Evolutionary conservation across 768 basidiomycete species (phyloP).

Genomic region (Lentinula guzmanii): DNA sequence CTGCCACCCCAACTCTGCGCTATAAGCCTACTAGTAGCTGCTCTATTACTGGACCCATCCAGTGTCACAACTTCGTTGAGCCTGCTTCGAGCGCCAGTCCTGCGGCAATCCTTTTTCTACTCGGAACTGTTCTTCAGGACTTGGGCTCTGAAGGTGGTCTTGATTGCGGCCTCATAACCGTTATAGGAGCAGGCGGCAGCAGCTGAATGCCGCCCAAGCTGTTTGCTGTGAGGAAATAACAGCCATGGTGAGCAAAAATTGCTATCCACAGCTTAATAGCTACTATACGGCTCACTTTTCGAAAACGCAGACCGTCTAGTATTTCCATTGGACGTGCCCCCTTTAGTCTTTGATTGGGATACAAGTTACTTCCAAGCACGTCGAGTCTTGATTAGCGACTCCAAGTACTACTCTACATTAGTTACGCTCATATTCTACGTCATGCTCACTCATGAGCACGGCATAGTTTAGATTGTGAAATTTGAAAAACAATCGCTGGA

Average conservation of each 20-base stretch:
- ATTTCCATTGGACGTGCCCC: too few relatives aligned
- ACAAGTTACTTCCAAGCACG: too few relatives aligned
- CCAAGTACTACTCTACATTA: too few relatives aligned
- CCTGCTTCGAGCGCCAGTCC: background rate
- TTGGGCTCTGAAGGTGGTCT: background rate
- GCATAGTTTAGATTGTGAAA: too few relatives aligned
- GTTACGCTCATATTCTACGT: too few relatives aligned
- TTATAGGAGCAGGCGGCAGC: background rate
- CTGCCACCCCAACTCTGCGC: slow-evolving; percentile 7
- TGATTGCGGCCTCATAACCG: background rate
- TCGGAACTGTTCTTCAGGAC: background rate
- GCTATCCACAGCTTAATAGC: too few relatives aligned
- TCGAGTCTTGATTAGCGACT: too few relatives aligned
- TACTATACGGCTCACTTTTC: too few relatives aligned
- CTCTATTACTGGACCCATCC: slow-evolving; percentile 9
- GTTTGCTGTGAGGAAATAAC: background rate
- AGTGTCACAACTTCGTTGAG: slow-evolving; percentile 12
- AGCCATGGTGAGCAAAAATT: background rate
- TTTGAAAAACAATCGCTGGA: too few relatives aligned
- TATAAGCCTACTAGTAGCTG: slow-evolving; percentile 9
- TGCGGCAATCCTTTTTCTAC: background rate
- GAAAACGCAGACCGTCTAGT: too few relatives aligned
- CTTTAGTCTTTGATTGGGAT: too few relatives aligned
- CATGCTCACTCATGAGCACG: too few relatives aligned
- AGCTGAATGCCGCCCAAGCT: background rate